Conservation (phyloP, 768 basidiomycete species). For the Paxillus rubicundulus region DNA sequence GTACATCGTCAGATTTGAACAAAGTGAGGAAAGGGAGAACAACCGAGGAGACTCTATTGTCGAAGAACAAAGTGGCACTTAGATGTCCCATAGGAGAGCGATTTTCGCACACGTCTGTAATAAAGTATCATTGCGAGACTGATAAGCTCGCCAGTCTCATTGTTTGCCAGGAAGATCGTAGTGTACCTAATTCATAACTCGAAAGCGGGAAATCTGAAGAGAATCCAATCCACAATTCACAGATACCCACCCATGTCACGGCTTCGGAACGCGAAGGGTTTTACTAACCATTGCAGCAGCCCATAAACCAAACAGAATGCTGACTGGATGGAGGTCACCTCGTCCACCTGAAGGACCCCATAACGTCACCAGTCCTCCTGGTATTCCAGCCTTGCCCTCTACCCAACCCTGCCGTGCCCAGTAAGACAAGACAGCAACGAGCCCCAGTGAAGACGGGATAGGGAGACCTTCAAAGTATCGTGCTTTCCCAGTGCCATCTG, state of each 20-base stretch:
- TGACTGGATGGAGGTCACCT: conserved; percentile 82
- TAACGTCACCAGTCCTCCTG: conserved; percentile 67
- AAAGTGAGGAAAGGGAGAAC: no score
- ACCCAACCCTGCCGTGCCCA: conserved; percentile 88
- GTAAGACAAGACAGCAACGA: conserved; percentile 77
- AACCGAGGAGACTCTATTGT: no score
- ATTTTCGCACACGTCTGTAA: conserved; percentile 13
- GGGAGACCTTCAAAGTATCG: conserved; percentile 98
- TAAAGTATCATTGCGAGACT: conserved; percentile 9
- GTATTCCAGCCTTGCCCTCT: conserved; percentile 70
- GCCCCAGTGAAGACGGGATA: conserved; percentile 83
- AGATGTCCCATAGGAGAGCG: not conserved
- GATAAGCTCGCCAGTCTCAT: conserved; percentile 1
- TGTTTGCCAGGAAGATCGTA: conserved; percentile 2
- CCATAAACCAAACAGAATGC: conserved; percentile 79
- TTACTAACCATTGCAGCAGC: conserved; percentile 98
- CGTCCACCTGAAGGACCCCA: conserved; percentile 72
- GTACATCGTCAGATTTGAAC: no score
- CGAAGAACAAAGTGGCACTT: no score
- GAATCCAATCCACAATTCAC: not conserved
- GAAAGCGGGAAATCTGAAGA: not conserved
- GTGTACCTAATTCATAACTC: conserved; percentile 3
- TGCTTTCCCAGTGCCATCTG: conserved; percentile 81
- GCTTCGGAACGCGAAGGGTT: conserved; percentile 84
- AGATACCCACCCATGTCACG: conserved; percentile 35